These are phyloP conservation scores for Xylaria multiplex DNA, from an alignment of 2,329 filamentous ascomycete genomes.

Conservation along the genomic window DNA sequence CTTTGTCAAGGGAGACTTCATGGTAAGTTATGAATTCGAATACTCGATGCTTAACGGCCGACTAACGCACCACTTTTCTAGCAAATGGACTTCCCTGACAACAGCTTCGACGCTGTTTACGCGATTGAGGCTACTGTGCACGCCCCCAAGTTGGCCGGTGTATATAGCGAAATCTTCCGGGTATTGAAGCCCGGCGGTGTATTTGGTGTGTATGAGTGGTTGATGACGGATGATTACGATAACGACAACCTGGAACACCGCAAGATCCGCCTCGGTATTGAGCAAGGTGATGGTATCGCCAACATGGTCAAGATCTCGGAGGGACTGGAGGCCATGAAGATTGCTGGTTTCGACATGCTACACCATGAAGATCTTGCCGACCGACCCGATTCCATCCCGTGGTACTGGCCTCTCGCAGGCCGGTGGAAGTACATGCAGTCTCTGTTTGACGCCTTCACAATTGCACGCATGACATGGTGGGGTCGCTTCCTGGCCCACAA, in stretches of 20 bases:
- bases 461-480: slow-evolving; percentile 87
- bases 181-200: slow-evolving; percentile 95
- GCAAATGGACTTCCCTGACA: slow-evolving; percentile 95
- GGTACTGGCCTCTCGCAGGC: slow-evolving; percentile 93
- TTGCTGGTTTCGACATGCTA: slow-evolving; percentile 85
- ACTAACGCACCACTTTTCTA: slow-evolving; percentile 46
- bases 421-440: slow-evolving; percentile 84
- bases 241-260: slow-evolving; percentile 87
- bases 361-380: slow-evolving; percentile 88
- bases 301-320: slow-evolving; percentile 94
- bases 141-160: slow-evolving; percentile 87
- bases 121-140: slow-evolving; percentile 98
- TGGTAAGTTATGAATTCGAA: slow-evolving; percentile 61
- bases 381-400: slow-evolving; percentile 78
- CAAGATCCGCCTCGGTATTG: slow-evolving; percentile 91
- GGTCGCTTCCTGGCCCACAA: slow-evolving; percentile 80
- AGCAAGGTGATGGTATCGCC: slow-evolving; percentile 94
- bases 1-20: slow-evolving; percentile 97
- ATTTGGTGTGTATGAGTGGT: slow-evolving; percentile 98
- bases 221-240: slow-evolving; percentile 97
- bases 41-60: background rate
- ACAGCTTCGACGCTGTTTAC: slow-evolving; percentile 93
- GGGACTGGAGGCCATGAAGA: slow-evolving; percentile 82
- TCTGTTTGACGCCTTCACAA: slow-evolving; percentile 82
- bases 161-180: slow-evolving; percentile 94